Base-by-base conservation (phyloP, 257 asterid species). In the Przewalskia tangutica region DNA sequence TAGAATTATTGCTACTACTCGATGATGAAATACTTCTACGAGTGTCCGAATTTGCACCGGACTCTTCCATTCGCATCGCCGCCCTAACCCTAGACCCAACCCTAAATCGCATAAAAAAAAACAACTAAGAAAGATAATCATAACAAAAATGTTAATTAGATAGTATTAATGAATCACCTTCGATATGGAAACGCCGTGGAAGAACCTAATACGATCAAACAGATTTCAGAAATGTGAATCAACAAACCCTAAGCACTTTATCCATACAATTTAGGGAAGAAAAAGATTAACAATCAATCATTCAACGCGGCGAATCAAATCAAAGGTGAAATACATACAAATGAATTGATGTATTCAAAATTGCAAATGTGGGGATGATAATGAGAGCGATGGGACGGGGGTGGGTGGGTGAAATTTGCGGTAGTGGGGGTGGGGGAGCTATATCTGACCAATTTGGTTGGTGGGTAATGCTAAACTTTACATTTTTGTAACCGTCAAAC, bases 11-110 rank as follows among this genome's bases (percentile, higher is more conserved):
- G 73, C 70, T 65, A 16, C 77, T 53, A 55, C 89, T 82, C 3
- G 94, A 82, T 48, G 80, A 77, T 53, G 85, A 85, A 83, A 50
- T 42, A 46, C 48, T 84, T 83, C 94, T 82, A 84, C 86, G 85
- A 55, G 93, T 90, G 90, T 91, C 97, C 90, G 93, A 88, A 86
- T 90, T 90, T 62, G 83, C 86, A 64, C 87, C 91, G 91, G 97
- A 89, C 90, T 93, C 91, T 88, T 91, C 97, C 97, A 91, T 91
- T 73, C 76, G 88, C 76, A 87, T 68, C 54, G 92, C 32, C 32
- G 32, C 83, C 89, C 93, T 85, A 81, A 56, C 75, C 91, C 92
- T 89, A 86, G 83, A 84, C 95, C 93, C 86, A 86, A 80, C 88
- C 91, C 92, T 85, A 85, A 85, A 48, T 82, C 82, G 79, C 3